Evolutionary conservation across 331 rosid species (phyloP).

Genomic region (Quercus tomentella): DNA sequence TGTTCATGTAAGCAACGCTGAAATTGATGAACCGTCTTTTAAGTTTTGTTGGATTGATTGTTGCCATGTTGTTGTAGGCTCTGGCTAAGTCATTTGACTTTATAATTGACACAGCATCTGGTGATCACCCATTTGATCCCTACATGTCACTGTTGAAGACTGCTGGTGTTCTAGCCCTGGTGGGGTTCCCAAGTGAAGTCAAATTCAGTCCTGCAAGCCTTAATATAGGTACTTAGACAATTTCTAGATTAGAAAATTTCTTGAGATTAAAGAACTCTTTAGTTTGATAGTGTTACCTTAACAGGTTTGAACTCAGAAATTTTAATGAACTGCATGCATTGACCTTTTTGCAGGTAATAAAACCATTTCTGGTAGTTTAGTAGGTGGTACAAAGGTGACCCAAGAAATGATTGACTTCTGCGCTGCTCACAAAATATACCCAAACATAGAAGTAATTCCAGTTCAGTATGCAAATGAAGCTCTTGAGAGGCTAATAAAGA

Average conservation of each 20-base stretch:
- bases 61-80: constrained; percentile 23
- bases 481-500: constrained; percentile 60
- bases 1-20: neutral
- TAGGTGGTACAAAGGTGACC: constrained; percentile 70
- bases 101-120: constrained; percentile 45
- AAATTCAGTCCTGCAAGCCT: constrained; percentile 72
- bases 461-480: constrained; percentile 79
- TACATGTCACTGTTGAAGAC: constrained; percentile 43
- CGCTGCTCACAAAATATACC: constrained; percentile 55
- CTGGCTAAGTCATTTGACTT: constrained; percentile 38
- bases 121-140: constrained; percentile 50
- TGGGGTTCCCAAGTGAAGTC: constrained; percentile 75
- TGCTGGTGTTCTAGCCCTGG: constrained; percentile 54
- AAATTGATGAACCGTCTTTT: constrained; percentile 1
- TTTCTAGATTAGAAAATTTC: neutral
- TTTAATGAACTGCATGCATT: neutral
- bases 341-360: constrained; percentile 48
- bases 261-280: neutral
- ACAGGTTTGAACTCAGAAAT: constrained; percentile 3
- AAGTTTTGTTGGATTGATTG: neutral
- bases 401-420: constrained; percentile 84
- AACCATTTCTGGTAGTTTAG: constrained; percentile 51
- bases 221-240: constrained; percentile 39
- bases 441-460: constrained; percentile 79
- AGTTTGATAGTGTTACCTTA: neutral